A percentile compares a stretch with the other conserved stretches of the same genome.
phyloP scores from a whole-genome alignment of 305 asterid genomes.

The Solanum hybrid region DNA sequence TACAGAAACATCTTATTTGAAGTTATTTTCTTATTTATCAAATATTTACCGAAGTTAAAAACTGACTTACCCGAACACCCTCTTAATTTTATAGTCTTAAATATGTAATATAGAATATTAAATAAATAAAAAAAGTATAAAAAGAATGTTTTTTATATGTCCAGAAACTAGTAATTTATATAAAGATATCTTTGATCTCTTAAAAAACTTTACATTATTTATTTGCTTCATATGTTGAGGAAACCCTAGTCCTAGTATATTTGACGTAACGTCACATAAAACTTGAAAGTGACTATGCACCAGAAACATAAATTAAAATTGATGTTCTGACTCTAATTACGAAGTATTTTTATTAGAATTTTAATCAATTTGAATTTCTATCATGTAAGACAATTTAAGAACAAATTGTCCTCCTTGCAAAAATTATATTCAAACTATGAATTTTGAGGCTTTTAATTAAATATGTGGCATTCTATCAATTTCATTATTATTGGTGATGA shows the following conservation, averaged over 20 bases:
- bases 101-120: too few species aligned
- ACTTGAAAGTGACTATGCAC: background rate
- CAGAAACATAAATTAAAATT: background rate
- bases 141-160: background rate
- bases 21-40: background rate
- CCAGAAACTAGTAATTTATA: background rate
- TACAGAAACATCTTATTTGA: too few species aligned
- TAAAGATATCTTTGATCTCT: background rate
- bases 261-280: background rate
- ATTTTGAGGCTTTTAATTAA: background rate
- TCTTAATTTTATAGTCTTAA: too few species aligned
- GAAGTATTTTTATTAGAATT: background rate
- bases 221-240: background rate
- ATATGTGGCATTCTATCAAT: background rate
- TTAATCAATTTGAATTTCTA: background rate
- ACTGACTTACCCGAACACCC: accelerated
- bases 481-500: too few species aligned
- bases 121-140: background rate
- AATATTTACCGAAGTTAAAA: accelerated
- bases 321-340: background rate
- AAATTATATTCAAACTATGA: background rate
- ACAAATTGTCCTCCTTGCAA: background rate
- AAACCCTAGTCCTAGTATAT: background rate
- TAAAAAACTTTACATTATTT: background rate
- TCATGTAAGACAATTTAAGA: background rate